These are phyloP conservation scores for Psilocybe azurescens DNA, from an alignment of 768 basidiomycete species.

Conservation along the genomic window DNA sequence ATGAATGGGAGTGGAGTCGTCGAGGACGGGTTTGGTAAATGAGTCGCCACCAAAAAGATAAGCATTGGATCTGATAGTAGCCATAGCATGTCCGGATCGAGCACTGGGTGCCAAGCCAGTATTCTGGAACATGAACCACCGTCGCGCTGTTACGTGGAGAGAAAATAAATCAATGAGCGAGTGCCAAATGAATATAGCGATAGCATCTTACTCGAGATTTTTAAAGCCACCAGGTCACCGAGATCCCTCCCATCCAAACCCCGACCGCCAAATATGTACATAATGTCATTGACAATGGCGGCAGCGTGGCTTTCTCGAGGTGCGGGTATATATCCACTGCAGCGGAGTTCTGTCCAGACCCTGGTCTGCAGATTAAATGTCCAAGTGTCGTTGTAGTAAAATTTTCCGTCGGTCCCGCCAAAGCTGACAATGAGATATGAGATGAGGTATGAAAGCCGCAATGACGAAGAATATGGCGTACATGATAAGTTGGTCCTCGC, in stretches of 20 bases:
- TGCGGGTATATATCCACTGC: conserved; percentile 93
- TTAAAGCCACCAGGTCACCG: conserved; percentile 92
- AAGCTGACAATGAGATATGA: conserved; percentile 60
- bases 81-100: conserved; percentile 94
- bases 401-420: conserved; percentile 94
- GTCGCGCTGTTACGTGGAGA: conserved; percentile 64
- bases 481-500: conserved; percentile 79
- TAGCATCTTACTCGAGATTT: conserved; percentile 81
- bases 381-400: conserved; percentile 99
- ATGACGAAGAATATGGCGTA: conserved; percentile 39
- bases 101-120: conserved; percentile 94
- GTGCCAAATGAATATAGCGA: conserved; percentile 3
- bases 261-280: conserved; percentile 94
- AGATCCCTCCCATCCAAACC: conserved; percentile 96
- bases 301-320: conserved; percentile 95
- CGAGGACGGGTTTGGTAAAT: conserved; percentile 34
- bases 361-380: conserved; percentile 78
- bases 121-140: conserved; percentile 99
- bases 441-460: neutral
- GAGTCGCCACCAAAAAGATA: conserved; percentile 95
- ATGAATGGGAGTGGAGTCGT: conserved; percentile 6
- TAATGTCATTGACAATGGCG: conserved; percentile 93
- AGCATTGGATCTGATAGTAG: conserved; percentile 81
- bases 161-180: neutral
- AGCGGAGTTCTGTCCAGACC: conserved; percentile 86